Base-by-base conservation (phyloP, 2,329 filamentous ascomycete genomes). In the Pestalotiopsis fici region DNA sequence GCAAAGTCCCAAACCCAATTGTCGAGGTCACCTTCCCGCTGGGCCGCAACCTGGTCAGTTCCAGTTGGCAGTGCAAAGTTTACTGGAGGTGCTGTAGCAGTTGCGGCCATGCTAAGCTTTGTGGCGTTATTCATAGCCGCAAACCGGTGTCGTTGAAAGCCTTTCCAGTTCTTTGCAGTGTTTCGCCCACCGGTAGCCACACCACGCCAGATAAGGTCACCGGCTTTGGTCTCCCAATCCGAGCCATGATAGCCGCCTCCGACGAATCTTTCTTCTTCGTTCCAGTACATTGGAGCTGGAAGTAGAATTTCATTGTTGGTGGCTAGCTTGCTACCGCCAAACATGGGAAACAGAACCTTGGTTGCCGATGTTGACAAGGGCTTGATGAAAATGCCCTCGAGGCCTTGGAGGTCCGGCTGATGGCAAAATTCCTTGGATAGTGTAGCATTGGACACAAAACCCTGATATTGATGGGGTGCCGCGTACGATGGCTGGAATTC, bases 91-190 rank as follows among this genome's bases (percentile, higher is more conserved):
- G 82, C 78, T 6, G 72, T 64, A 13, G 78, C 79, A 2, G 78
- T 73, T 71, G 90, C 86, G 2, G 86, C 86, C 6, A 78, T 74
- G 5, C 74, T 73, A 3, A 92, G 81, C 66, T 83, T 85, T 7
- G 90, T 91, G 12, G 83, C 86, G 72, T 94, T 94, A 74, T 90
- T 86, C 89, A 94, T 91, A 59, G 88, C 83, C 2, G 93, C 86
- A 74, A 94, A 93, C 2, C 92, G 90, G 74, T 94, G 92, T 3
- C 92, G 88, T 70, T 94, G 91, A 74, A 93, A 94, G 0, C 88
- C 86, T 12, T 83, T 86, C 92, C 92, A 94, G 72, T 90, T 93
- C 31, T 84, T 72, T 76, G 83, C 73, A 71, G 83, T 80, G 71
- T 91, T 89, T 50, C 79, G 79, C 1, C 90, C 90, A 2, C 90